These are phyloP conservation scores for Flaveria trinervia DNA, from an alignment of 129 eudicot species.

Conservation along the genomic window DNA sequence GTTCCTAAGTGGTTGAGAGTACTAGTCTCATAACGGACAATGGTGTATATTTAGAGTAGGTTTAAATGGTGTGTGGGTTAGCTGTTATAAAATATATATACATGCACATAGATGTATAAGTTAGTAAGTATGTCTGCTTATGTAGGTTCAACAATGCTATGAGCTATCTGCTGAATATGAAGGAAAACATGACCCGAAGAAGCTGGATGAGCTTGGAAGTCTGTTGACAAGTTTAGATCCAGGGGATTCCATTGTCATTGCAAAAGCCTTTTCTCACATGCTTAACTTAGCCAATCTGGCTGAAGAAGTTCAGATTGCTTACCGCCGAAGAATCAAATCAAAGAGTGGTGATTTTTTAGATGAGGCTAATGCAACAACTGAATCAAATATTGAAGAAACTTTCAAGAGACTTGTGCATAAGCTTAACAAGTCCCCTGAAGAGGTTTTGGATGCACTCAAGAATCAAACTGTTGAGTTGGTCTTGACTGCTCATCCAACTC, in stretches of 20 bases:
- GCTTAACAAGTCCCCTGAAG: slow-evolving; percentile 8
- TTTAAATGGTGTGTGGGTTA: too few species aligned
- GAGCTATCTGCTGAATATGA: slow-evolving; percentile 96
- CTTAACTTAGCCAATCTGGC: slow-evolving; percentile 8
- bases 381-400: slow-evolving; percentile 9
- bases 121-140: background rate
- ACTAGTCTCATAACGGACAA: too few species aligned
- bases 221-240: slow-evolving; percentile 90
- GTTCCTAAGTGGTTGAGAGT: too few species aligned
- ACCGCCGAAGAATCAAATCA: background rate
- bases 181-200: slow-evolving; percentile 69
- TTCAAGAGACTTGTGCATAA: slow-evolving; percentile 12
- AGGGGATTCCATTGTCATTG: slow-evolving; percentile 81
- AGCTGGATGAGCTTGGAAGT: slow-evolving; percentile 88
- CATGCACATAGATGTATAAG: too few species aligned
- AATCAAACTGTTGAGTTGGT: slow-evolving; percentile 9
- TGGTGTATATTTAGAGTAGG: too few species aligned
- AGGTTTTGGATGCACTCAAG: slow-evolving; percentile 7
- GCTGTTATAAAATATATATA: too few species aligned
- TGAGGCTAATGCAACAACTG: slow-evolving; percentile 3
- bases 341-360: background rate
- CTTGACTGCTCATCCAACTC: slow-evolving; percentile 14
- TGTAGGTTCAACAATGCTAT: slow-evolving; percentile 94
- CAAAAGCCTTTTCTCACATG: background rate
- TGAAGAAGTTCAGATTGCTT: slow-evolving; percentile 3